phyloP scores from a whole-genome alignment of 139 green algal genomes.

The Coccomyxa sp. region DNA sequence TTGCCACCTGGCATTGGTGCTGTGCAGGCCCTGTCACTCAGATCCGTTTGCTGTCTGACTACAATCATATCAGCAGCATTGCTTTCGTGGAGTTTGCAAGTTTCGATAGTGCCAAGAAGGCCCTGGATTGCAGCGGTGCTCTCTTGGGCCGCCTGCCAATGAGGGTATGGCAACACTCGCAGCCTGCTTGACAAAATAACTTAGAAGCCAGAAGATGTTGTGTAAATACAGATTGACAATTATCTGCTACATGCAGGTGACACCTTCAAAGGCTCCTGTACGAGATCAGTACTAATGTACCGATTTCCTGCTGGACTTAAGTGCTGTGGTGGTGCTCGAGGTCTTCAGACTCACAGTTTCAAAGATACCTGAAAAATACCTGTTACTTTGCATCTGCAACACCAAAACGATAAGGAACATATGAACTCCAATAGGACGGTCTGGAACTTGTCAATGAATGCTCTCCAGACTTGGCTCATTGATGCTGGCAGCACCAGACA shows the following conservation, averaged over 20 bases:
- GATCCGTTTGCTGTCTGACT: constrained; percentile 85
- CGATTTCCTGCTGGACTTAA: too few species aligned
- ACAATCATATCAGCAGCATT: constrained; percentile 84
- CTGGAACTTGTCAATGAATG: too few species aligned
- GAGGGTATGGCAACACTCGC: background rate
- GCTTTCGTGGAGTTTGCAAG: constrained; percentile 93
- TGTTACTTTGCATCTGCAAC: too few species aligned
- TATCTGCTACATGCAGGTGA: constrained; percentile 29
- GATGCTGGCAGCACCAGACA: too few species aligned
- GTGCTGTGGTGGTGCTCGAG: too few species aligned
- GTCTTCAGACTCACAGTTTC: too few species aligned
- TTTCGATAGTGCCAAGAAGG: constrained; percentile 70
- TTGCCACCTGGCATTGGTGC: background rate
- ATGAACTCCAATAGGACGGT: too few species aligned
- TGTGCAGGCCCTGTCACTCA: constrained; percentile 65
- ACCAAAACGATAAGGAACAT: too few species aligned
- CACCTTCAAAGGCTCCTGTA: constrained; percentile 85
- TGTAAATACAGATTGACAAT: constrained; percentile 34
- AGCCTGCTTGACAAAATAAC: background rate
- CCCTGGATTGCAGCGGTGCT: constrained; percentile 87
- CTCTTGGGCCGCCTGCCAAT: constrained; percentile 62
- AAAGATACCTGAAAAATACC: too few species aligned
- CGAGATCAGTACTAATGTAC: constrained; percentile 15
- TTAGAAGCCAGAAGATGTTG: constrained; percentile 51
- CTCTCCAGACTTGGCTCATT: too few species aligned